Evolutionary conservation across 371 early-diverging fungal genomes (phyloP).

Genomic region (Apophysomyces elegans): DNA sequence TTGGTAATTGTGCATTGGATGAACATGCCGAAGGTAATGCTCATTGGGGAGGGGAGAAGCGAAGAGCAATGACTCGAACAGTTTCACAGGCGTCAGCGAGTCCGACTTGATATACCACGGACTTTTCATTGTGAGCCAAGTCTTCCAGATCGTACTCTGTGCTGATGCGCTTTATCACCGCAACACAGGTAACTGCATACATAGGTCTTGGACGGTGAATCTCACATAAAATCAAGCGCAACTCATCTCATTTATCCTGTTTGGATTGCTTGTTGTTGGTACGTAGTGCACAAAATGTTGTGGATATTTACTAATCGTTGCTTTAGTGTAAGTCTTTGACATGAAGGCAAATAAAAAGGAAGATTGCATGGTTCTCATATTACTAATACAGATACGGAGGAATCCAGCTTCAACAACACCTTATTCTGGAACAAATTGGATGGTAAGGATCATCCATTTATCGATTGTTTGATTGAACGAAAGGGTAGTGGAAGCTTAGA

Average conservation of each 20-base stretch:
- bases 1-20: conserved; percentile 40
- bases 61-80: background rate
- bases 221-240: conserved; percentile 33
- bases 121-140: conserved; percentile 52
- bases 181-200: conserved; percentile 43
- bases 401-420: conserved; percentile 55
- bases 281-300: conserved; percentile 6
- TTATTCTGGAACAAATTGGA: conserved; percentile 51
- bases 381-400: conserved; percentile 40
- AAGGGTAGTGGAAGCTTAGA: conserved; percentile 22
- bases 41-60: background rate
- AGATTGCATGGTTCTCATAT: background rate
- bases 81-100: conserved; percentile 45
- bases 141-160: conserved; percentile 51
- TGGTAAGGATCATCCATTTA: conserved; percentile 33
- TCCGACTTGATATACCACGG: conserved; percentile 59
- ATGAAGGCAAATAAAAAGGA: too few relatives aligned
- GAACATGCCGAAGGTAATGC: conserved; percentile 24
- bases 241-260: conserved; percentile 40
- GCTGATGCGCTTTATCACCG: conserved; percentile 49
- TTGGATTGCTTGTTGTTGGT: conserved; percentile 53
- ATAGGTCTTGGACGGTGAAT: background rate
- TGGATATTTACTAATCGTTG: background rate
- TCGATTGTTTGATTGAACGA: background rate
- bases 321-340: conserved; percentile 17